These are phyloP conservation scores for Camptophora hylomeconis DNA, from an alignment of 2,329 filamentous ascomycete species.

Conservation along the genomic window DNA sequence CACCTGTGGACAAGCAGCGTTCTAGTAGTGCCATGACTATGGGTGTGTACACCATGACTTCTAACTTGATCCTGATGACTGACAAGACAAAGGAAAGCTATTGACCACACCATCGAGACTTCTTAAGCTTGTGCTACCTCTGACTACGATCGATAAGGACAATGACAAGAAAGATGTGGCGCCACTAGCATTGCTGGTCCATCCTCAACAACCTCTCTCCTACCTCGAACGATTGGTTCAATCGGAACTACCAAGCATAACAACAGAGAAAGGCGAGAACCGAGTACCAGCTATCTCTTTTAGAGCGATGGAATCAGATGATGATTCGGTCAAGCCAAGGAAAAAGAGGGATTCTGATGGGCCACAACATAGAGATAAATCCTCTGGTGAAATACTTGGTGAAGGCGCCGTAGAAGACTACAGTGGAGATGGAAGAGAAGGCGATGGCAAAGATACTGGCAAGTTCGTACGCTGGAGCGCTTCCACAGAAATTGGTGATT, in stretches of 20 bases:
- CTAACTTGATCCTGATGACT: background rate
- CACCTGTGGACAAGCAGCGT: constrained; percentile 40
- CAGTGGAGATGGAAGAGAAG: constrained; percentile 55
- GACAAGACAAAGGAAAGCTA: constrained; percentile 47
- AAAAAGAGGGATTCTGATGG: too few relatives aligned
- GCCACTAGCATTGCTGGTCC: constrained; percentile 70
- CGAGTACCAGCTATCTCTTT: constrained; percentile 66
- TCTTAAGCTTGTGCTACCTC: constrained; percentile 66
- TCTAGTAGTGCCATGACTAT: constrained; percentile 51
- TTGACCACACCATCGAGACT: constrained; percentile 68
- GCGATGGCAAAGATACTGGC: constrained; percentile 27
- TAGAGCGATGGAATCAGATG: constrained; percentile 61
- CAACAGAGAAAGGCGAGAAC: constrained; percentile 48
- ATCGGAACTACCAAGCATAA: constrained; percentile 63
- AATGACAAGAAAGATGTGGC: constrained; percentile 59
- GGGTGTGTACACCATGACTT: constrained; percentile 29
- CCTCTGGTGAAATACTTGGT: constrained; percentile 26
- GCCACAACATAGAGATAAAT: constrained; percentile 20
- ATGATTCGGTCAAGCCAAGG: constrained; percentile 38
- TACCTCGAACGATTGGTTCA: constrained; percentile 84
- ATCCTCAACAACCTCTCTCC: constrained; percentile 81
- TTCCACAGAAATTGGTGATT: constrained; percentile 84
- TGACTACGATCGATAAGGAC: constrained; percentile 49
- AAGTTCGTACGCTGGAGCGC: constrained; percentile 79
- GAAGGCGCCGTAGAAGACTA: constrained; percentile 54